Evolutionary conservation across 1,284 basidiomycete genomes (phyloP), one percentile per base, ranked within the genome.

Genomic region (Ceratobasidium sp.): DNA sequence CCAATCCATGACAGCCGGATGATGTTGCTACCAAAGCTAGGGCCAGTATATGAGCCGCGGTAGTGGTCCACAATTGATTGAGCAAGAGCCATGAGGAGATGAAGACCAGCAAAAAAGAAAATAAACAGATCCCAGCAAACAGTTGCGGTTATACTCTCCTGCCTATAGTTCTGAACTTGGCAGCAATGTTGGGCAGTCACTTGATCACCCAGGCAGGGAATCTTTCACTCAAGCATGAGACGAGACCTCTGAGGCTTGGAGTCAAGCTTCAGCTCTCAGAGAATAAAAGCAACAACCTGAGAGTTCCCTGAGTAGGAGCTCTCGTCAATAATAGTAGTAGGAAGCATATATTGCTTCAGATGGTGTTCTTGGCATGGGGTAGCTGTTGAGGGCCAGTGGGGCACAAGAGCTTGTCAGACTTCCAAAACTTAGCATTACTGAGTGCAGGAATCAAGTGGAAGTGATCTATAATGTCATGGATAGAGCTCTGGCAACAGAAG

Each of bases 281-380:
- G 44, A 28, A 48, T 20, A 20, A n/a, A 66, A 48, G 64, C 26
- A 48, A 66, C 23, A 26, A 66, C 64, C 44, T 66, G 64, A 15
- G 44, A 46, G 42, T 66, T 66, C 17, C 64, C 66, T 17, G 66
- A 68, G 66, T 68, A 68, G 15, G 46, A 50, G 7, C 26, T 38
- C 38, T 68, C 48, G 4, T 68, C 48, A 38, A 68, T 68, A 23
- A 52, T 68, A 38, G 17, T 38, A 12, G 26, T 68, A 42, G 46
- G 46, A 9, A 68, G 26, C 66, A 68, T 68, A 38, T 15, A 68
- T 38, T 68, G 66, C 23, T 54, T 28, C 10, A 68, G 15, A 5
- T 46, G 44, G 15, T 48, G 48, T 10, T 68, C 48, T 4, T 7
- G 66, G 17, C 66, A n/a, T 52, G 48, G 15, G 66, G 66, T 3